Evolutionary conservation across 106 monocot genomes (phyloP).

Genomic region (Dendrobium officinale): DNA sequence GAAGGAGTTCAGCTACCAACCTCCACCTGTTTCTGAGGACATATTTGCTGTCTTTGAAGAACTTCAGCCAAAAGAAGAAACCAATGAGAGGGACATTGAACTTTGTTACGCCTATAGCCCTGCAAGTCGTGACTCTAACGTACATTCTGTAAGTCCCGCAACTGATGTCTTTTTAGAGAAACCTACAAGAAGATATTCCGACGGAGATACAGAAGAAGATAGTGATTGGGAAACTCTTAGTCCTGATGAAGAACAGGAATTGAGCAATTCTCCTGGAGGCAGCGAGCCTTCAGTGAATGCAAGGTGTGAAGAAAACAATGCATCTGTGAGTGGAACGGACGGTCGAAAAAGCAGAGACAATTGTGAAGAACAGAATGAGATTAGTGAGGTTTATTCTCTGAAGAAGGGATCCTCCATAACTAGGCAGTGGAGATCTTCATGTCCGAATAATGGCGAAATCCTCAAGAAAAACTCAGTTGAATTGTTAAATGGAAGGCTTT

Average conservation of each 20-base stretch:
- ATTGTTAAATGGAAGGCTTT: slow-evolving; percentile 29
- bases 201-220: slow-evolving; percentile 54
- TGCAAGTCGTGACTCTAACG: slow-evolving; percentile 28
- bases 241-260: slow-evolving; percentile 56
- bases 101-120: slow-evolving; percentile 49
- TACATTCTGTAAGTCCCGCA: slow-evolving; percentile 48
- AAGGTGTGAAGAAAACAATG: slow-evolving; percentile 34
- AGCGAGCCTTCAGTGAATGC: slow-evolving; percentile 72
- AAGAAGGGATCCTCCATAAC: slow-evolving; percentile 67
- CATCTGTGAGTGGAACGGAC: slow-evolving; percentile 42
- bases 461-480: slow-evolving; percentile 32
- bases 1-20: slow-evolving; percentile 62
- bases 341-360: slow-evolving; percentile 33
- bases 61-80: slow-evolving; percentile 26
- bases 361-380: slow-evolving; percentile 28
- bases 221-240: slow-evolving; percentile 91
- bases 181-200: slow-evolving; percentile 12
- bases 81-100: slow-evolving; percentile 51
- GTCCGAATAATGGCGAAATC: slow-evolving; percentile 28
- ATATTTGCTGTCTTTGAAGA: slow-evolving; percentile 68
- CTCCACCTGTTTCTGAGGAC: slow-evolving; percentile 68
- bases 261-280: slow-evolving; percentile 60
- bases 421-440: slow-evolving; percentile 63
- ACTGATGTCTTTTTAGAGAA: slow-evolving; percentile 32
- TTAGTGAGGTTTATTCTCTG: slow-evolving; percentile 35